Conservation (phyloP, 2,329 filamentous ascomycete species). For the Aspergillus jensenii region DNA sequence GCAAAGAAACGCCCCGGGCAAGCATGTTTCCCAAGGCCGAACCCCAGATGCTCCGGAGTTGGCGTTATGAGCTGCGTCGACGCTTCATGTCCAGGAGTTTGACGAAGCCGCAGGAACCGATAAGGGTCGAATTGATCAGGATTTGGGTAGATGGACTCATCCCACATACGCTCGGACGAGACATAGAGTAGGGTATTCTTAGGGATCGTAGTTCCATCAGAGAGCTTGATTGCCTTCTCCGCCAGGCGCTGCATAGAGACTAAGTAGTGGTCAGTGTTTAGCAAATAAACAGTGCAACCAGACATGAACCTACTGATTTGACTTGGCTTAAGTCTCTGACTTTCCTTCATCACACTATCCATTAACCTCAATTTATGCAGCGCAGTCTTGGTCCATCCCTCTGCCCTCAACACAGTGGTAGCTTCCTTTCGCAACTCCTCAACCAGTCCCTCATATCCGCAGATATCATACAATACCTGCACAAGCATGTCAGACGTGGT, state of each 20-base stretch:
- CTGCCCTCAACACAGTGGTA: accelerated
- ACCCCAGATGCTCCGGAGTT: neutral
- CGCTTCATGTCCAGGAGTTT: neutral
- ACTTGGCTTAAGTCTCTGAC: neutral
- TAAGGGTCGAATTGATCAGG: neutral
- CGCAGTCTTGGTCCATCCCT: neutral
- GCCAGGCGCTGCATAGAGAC: neutral
- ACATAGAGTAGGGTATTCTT: neutral
- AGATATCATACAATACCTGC: neutral
- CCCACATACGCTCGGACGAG: neutral
- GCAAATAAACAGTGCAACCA: neutral
- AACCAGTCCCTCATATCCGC: neutral
- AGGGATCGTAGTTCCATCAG: neutral
- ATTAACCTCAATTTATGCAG: neutral
- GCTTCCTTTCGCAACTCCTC: neutral
- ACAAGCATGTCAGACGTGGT: neutral
- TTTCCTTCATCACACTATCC: neutral
- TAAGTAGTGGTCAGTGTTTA: neutral
- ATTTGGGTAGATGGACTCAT: neutral
- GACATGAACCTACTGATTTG: neutral
- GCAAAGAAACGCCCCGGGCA: neutral
- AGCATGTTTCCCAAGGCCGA: neutral
- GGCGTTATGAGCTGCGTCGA: neutral
- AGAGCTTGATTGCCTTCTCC: neutral
- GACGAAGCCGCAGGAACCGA: neutral